Base-by-base conservation (phyloP, 148 eudicot species). In the Camellia sinensis region DNA sequence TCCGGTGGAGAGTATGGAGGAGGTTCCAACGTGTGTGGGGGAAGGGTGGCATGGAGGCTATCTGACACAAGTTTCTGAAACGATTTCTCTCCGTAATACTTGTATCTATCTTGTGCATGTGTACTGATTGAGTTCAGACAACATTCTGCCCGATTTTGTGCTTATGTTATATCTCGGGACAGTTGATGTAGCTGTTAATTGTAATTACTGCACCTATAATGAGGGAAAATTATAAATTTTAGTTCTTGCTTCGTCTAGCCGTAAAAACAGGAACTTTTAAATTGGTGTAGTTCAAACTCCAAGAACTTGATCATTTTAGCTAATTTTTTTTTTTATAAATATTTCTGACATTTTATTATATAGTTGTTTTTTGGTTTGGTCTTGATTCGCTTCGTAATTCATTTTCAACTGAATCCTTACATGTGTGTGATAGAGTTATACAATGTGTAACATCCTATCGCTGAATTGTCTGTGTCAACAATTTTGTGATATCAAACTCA, bases 21-120 rank as follows among this genome's bases (percentile, higher is more conserved):
- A 88, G 73, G 86, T 91, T 65, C 95, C 85, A 83, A 83, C 87
- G 88, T 2, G n/a, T 90, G 93, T 63, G 93, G 95, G 43, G 95
- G 90, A 81, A n/a, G n/a, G 92, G 91, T 43, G 88, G n/a, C n/a
- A 85, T 44, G 86, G 83, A 79, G 91, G n/a, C 91, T 68, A 81
- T 89, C n/a, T 91, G 87, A 86, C 50, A 75, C 88, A 41, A 79
- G 71, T 77, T 83, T 83, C 80, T 91, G 82, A 87, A 81, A 64
- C 12, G 6, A 68, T 41, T 72, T 81, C 53, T 22, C 68, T 67
- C 52, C 46, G 37, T 18, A 44, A 13, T 18, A 29, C 53, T 4
- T 77, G 73, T 77, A 66, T 29, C 37, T 29, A 67, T 29, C 45
- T 67, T n/a, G 80, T 67, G 64, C 52, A n/a, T 67, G 80, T 44